These are phyloP conservation scores for Cornus suecica DNA, from an alignment of 148 eudicot species.

Conservation along the genomic window DNA sequence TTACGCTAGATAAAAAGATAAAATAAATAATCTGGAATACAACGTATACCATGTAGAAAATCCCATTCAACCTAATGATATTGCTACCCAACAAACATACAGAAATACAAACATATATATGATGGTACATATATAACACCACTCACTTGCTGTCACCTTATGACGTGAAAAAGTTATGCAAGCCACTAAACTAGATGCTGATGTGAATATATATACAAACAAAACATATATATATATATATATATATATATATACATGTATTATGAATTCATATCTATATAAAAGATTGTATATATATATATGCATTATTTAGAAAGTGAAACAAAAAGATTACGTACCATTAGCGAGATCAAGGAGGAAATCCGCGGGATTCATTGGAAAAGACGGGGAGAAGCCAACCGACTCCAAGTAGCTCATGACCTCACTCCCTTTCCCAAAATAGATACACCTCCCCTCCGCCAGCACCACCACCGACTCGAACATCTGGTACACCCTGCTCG, in stretches of 20 bases:
- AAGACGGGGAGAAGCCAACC: slow-evolving; percentile 67
- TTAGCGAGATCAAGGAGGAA: slow-evolving; percentile 98
- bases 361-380: slow-evolving; percentile 95
- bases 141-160: too few relatives aligned
- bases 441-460: slow-evolving; percentile 69
- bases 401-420: slow-evolving; percentile 64
- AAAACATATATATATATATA: background rate
- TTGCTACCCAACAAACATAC: too few relatives aligned
- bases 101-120: background rate
- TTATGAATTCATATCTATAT: too few relatives aligned
- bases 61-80: too few relatives aligned
- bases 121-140: too few relatives aligned
- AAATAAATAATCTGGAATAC: too few relatives aligned
- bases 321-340: slow-evolving; percentile 48
- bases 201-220: background rate
- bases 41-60: too few relatives aligned
- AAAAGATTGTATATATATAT: background rate
- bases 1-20: too few relatives aligned
- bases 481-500: slow-evolving; percentile 67
- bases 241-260: background rate
- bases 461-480: slow-evolving; percentile 67
- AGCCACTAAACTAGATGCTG: too few relatives aligned
- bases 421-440: slow-evolving; percentile 64
- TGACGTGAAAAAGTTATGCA: too few relatives aligned
- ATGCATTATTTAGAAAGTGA: background rate